Conservation (phyloP, 2,329 filamentous ascomycete genomes). For the Penicillium sp. region DNA sequence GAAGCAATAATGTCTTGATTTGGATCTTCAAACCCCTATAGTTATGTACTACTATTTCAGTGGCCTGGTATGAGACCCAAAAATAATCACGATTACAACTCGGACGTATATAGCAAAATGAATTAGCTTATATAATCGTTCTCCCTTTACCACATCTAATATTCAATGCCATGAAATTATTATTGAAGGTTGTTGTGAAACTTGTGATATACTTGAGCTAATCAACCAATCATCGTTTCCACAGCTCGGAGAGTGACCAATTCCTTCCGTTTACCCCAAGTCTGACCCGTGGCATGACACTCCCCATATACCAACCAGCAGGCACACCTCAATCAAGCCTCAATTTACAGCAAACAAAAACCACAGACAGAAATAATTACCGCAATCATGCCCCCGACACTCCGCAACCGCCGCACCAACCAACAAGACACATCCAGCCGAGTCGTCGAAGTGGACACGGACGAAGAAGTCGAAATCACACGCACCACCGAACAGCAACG, state of each 20-base stretch:
- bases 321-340: too few species aligned
- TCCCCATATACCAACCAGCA: too few species aligned
- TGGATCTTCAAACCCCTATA: neutral
- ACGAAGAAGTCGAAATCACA: conserved; percentile 15
- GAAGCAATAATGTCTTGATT: neutral
- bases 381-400: conserved; percentile 6
- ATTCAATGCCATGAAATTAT: too few species aligned
- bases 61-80: neutral
- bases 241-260: too few species aligned
- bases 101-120: too few species aligned
- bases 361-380: neutral
- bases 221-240: too few species aligned
- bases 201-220: too few species aligned
- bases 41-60: neutral
- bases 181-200: too few species aligned
- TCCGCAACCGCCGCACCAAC: conserved; percentile 10
- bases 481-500: conserved; percentile 10
- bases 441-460: conserved; percentile 15
- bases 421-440: neutral
- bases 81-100: neutral
- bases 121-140: too few species aligned
- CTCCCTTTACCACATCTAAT: too few species aligned
- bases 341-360: neutral
- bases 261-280: too few species aligned
- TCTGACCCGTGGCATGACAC: too few species aligned